Base-by-base conservation (phyloP, 495 filamentous ascomycete genomes). In the Chlorociboria aeruginascens region DNA sequence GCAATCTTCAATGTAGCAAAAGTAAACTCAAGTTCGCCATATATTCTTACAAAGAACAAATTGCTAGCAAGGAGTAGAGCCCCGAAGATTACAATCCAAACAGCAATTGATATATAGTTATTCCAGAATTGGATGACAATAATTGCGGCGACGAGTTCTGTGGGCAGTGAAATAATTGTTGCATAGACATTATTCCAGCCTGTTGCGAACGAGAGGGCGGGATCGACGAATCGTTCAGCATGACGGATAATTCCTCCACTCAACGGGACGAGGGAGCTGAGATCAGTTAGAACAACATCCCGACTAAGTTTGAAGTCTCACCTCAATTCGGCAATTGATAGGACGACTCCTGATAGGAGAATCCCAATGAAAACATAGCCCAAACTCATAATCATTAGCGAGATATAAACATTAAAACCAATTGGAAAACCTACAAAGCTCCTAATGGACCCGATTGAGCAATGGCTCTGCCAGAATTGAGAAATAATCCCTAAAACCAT, bases 71-170 rank as follows among this genome's bases (percentile, higher is more conserved):
- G 66, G 44, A 90, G 79, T 32, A 83, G 48, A 12, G 81, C 70
- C 68, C 83, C 83, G 62, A 86, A 82, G 43, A 93, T 63, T 9
- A 77, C 73, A 57, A 89, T 88, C 56, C 83, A 83, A 36, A 83
- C 81, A 33, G 79, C 81, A 45, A 72, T 66, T 43, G 65, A 70
- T 43, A 70, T 59, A 7, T 35, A 13, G 20, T 25, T 4, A 42
- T 81, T 67, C 86, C 86, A 92, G 58, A 78, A 89, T 48, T 84
- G 76, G 33, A 89, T 82, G 50, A 89, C 79, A 41, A 87, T 60
- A 7, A 81, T 74, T 3, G 85, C 80, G 2, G 83, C 83, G 6
- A 78, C 36, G 6, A 57, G 14, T 32, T 60, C 51, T 6, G 57
- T 48, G 6, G 57, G 57, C 3, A 55, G 32, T 11, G 44, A 43